Percentiles rank a stretch among this genome's conserved stretches.
phyloP scores from a whole-genome alignment of 176 grass and related monocot species.

The Lolium multiflorum region DNA sequence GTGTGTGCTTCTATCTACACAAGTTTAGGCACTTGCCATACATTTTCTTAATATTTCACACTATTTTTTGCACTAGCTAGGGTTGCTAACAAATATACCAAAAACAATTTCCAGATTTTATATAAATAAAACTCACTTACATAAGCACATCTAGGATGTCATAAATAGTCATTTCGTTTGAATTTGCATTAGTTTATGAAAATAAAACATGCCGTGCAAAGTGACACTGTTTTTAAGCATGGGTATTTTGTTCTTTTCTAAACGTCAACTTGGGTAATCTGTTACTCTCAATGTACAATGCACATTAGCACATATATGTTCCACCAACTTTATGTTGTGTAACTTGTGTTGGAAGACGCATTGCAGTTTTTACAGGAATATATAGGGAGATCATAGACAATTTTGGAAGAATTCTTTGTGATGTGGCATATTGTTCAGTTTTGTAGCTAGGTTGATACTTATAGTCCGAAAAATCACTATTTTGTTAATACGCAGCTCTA shows the following conservation, averaged over 20 bases:
- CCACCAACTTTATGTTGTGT: not conserved
- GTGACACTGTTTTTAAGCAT: not conserved
- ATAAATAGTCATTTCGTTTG: not conserved
- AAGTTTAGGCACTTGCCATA: not conserved
- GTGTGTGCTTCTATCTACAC: not conserved
- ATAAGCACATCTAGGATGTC: not conserved
- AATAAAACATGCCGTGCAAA: not conserved
- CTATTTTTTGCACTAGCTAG: not conserved
- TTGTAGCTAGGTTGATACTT: not conserved
- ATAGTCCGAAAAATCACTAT: not conserved
- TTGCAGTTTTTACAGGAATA: not conserved
- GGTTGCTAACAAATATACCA: not conserved
- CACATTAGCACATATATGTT: not conserved
- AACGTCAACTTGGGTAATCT: not conserved
- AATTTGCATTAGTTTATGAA: not conserved
- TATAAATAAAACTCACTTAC: not conserved
- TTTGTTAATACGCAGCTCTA: not conserved
- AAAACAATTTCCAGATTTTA: not conserved
- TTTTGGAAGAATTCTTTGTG: conserved; percentile 20
- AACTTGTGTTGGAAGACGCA: conserved; percentile 5
- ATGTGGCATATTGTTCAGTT: not conserved
- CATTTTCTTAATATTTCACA: not conserved
- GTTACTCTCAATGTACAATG: conserved; percentile 6
- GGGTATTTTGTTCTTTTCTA: not conserved
- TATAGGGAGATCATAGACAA: not conserved